Evolutionary conservation across 2,329 filamentous ascomycete genomes (phyloP).

Genomic region (Epichloe sylvatica): DNA sequence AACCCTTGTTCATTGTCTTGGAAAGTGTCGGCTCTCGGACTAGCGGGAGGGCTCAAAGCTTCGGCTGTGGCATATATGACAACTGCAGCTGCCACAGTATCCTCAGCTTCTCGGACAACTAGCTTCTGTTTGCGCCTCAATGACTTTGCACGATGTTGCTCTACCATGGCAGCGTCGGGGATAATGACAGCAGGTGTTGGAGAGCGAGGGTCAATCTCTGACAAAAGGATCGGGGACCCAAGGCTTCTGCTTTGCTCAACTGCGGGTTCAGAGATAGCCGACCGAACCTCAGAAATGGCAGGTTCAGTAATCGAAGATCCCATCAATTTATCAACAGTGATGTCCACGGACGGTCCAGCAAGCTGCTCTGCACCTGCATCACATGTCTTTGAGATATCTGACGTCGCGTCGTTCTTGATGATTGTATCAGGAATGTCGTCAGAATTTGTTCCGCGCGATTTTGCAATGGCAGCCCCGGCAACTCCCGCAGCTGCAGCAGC

Average conservation of each 20-base stretch:
- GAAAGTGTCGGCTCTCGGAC: constrained; percentile 13
- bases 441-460: no score
- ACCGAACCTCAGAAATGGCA: background rate
- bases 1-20: constrained; percentile 13
- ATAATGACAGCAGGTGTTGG: constrained; percentile 34
- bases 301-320: background rate
- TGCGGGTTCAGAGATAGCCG: background rate
- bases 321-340: background rate
- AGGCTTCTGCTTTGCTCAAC: background rate
- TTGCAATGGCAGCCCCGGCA: no score
- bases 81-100: constrained; percentile 39
- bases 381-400: background rate
- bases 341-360: background rate
- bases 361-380: background rate
- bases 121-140: constrained; percentile 31
- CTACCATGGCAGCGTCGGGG: constrained; percentile 25
- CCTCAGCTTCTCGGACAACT: constrained; percentile 34
- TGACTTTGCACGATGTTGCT: constrained; percentile 28
- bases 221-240: background rate
- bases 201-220: constrained; percentile 14
- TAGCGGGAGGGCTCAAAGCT: constrained; percentile 28
- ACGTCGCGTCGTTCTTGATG: no score
- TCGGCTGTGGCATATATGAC: constrained; percentile 39
- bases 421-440: no score
- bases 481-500: no score